Percentiles rank a stretch among this genome's conserved stretches.
phyloP scores from a whole-genome alignment of 177 flowering plant genomes.

The Vitis hybrid region DNA sequence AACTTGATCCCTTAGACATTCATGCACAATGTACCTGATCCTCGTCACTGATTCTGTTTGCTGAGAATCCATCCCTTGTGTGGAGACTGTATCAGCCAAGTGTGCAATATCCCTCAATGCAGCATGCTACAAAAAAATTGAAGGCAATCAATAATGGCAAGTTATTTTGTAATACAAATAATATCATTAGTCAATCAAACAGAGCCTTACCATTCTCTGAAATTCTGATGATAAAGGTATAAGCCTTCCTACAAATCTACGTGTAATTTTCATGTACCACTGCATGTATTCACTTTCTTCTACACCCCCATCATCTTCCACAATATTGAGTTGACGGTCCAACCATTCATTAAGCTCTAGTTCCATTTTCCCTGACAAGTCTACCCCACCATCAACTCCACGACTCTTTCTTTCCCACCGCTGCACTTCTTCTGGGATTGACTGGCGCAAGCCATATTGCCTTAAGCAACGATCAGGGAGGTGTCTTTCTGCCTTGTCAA shows the following conservation, averaged over 20 bases:
- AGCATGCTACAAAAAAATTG: constrained; percentile 27
- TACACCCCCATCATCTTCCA: constrained; percentile 43
- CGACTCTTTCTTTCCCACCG: constrained; percentile 75
- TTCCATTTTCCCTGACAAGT: constrained; percentile 68
- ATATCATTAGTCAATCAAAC: neutral
- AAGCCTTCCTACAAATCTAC: constrained; percentile 66
- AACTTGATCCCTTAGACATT: constrained; percentile 64
- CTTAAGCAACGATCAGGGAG: constrained; percentile 69
- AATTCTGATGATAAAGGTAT: constrained; percentile 68
- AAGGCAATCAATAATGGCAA: no score
- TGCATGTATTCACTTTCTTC: constrained; percentile 66
- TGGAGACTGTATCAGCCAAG: constrained; percentile 57
- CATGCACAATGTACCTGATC: constrained; percentile 55
- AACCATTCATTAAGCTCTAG: constrained; percentile 63
- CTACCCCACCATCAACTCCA: constrained; percentile 82
- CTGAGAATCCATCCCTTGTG: constrained; percentile 62
- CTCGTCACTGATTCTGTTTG: constrained; percentile 52
- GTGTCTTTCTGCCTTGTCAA: constrained; percentile 80
- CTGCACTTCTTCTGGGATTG: constrained; percentile 56
- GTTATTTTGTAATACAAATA: neutral
- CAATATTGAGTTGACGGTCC: constrained; percentile 47
- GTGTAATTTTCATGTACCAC: constrained; percentile 63
- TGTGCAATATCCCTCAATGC: constrained; percentile 59
- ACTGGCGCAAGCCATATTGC: constrained; percentile 61
- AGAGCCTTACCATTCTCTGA: constrained; percentile 55